phyloP scores from a whole-genome alignment of 139 green algal genomes.

The Monoraphidium neglectum region DNA sequence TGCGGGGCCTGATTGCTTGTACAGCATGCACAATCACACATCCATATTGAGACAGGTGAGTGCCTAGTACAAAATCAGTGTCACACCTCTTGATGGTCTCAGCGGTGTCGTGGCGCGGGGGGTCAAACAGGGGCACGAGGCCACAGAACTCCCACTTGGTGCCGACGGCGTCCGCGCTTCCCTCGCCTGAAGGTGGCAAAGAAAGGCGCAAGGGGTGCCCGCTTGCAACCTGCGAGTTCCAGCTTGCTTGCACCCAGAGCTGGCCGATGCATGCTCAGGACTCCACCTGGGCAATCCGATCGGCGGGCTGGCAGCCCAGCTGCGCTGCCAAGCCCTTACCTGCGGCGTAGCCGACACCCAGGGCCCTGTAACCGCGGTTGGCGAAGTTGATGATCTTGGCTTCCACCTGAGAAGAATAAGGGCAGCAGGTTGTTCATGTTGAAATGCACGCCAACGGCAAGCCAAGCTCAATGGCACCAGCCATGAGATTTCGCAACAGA shows the following conservation, averaged over 20 bases:
- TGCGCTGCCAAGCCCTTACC: slow-evolving; percentile 28
- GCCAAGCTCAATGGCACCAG: too few relatives aligned
- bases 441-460: too few relatives aligned
- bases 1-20: too few relatives aligned
- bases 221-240: too few relatives aligned
- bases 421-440: too few relatives aligned
- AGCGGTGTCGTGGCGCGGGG: slow-evolving; percentile 84
- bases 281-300: too few relatives aligned
- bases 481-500: too few relatives aligned
- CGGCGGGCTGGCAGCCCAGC: not conserved
- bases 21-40: too few relatives aligned
- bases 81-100: slow-evolving; percentile 76
- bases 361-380: slow-evolving; percentile 70
- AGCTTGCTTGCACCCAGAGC: too few relatives aligned
- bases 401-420: slow-evolving; percentile 53
- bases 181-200: slow-evolving; percentile 27
- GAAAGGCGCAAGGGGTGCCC: not conserved
- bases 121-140: slow-evolving; percentile 83
- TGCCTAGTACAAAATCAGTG: not conserved
- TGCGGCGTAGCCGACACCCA: slow-evolving; percentile 70
- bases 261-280: too few relatives aligned
- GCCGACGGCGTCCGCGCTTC: slow-evolving; percentile 25
- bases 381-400: slow-evolving; percentile 83
- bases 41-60: too few relatives aligned
- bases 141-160: slow-evolving; percentile 67